Evolutionary conservation across 2,329 filamentous ascomycete species (phyloP), one percentile per base, ranked within the genome.

Genomic region (Dactylellina haptotyla): DNA sequence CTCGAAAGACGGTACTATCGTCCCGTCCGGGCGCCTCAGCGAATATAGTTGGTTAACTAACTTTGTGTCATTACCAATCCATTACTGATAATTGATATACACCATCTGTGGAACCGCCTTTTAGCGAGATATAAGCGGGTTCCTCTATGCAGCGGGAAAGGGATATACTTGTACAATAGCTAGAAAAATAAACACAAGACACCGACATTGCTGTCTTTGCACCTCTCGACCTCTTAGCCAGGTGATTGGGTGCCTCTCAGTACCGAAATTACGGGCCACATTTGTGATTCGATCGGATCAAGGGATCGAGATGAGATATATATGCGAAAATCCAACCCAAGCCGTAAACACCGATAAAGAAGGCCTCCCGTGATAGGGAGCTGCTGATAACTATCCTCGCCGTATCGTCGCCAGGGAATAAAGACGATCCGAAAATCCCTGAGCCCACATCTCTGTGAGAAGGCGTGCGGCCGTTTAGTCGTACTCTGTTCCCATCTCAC

Each of bases 401-500:
- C n/a, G n/a, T n/a, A n/a, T n/a, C n/a, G n/a, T n/a, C n/a, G n/a
- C n/a, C n/a, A n/a, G n/a, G n/a, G n/a, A n/a, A n/a, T n/a, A n/a
- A n/a, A n/a, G n/a, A n/a, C n/a, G n/a, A n/a, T n/a, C n/a, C n/a
- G n/a, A n/a, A n/a, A n/a, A n/a, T n/a, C n/a, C n/a, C n/a, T n/a
- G n/a, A n/a, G n/a, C n/a, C 34, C 18, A 14, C 16, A 37, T 20
- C n/a, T 23, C 34, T 9, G 12, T 10, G 23, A 57, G 10, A 43
- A 28, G 43, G 9, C 20, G 12, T 14, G 6, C 32, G 37, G 16
- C 10, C 4, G 16, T 34, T 46, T 73, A 73, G 20, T 73, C 69
- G 56, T 73, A 73, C 50, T 73, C 69, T 2, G 46, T 32, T 12
- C 69, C 69, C 46, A 73, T 73, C 34, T 73, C 65, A 34, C 73